Percentiles rank a stretch among this genome's conserved stretches.
These are phyloP conservation scores for Neurospora terricola DNA, from an alignment of 495 filamentous ascomycete genomes.

Conservation along the genomic window DNA sequence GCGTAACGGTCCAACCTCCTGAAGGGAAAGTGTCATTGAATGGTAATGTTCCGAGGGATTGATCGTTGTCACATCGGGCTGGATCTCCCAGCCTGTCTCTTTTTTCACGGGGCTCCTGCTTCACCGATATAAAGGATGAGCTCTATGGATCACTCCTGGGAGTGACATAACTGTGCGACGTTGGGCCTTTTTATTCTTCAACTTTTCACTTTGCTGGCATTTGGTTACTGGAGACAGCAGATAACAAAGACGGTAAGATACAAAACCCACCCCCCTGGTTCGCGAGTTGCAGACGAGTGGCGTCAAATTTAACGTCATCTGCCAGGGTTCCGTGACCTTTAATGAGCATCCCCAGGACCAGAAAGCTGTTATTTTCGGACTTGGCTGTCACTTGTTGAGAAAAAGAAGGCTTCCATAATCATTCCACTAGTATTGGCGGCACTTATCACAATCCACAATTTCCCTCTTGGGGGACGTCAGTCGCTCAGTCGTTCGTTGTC, in stretches of 20 bases:
- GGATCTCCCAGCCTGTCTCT: background rate
- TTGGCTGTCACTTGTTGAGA: background rate
- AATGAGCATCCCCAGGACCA: background rate
- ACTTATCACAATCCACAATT: background rate
- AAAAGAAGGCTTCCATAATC: background rate
- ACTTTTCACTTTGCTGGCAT: background rate
- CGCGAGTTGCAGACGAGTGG: background rate
- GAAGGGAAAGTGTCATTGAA: background rate
- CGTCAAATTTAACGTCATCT: conserved; percentile 5
- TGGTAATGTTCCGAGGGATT: background rate
- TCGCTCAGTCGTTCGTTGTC: background rate
- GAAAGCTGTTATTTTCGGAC: conserved; percentile 1
- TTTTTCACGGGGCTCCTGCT: background rate
- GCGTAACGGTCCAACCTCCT: background rate
- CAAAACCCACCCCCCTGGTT: background rate
- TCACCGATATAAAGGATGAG: background rate
- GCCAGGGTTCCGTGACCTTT: background rate
- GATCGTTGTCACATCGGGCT: background rate
- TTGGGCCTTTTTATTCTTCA: background rate
- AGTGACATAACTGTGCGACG: background rate
- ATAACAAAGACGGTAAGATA: background rate
- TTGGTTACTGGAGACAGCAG: background rate
- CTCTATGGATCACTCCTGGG: background rate
- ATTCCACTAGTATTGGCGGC: background rate
- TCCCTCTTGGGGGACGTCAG: background rate